Base-by-base conservation (phyloP, 2,329 filamentous ascomycete species). In the Nothomitra cinnamomea region DNA sequence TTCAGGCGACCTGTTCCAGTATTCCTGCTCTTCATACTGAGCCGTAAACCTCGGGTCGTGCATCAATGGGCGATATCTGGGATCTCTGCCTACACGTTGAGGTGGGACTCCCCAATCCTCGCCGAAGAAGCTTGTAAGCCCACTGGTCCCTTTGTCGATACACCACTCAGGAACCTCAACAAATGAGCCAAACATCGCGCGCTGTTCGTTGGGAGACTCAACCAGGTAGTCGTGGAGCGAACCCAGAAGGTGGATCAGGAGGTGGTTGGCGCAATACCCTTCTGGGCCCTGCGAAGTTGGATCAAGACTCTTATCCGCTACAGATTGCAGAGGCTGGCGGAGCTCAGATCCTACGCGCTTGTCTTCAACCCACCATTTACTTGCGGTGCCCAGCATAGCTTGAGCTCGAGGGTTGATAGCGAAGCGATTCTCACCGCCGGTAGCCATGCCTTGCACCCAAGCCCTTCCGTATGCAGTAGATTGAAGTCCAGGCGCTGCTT, bases 241-340 rank as follows among this genome's bases (percentile, higher is more conserved):
- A 57, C 72, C 69, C 51, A 68, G 65, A 10, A 72, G 57, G 1
- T 67, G 65, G 5, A 71, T 63, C 52, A 72, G 66, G 2, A 67
- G 54, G 36, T 52, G 13, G 38, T 42, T n/a, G 32, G 13, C 40
- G 17, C 45, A 36, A 17, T 53, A 17, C n/a, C 43, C 43, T 28
- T 48, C 43, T 5, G 43, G 43, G 15, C 24, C 28, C 8, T 21
- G 13, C 10, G 43, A 48, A 15, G 24, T 24, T 25, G 22, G 21
- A 28, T 25, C 15, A 17, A 48, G 43, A 25, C 28, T 25, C 7
- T 51, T 25, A 4, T 56, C 51, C 28, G 52, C 55, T 19, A 48
- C 51, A 13, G 17, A 19, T 25, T 56, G 42, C n/a, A 56, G 24
- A 19, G 43, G 32, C 22, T 42, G 24, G 13, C 43, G 53, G 21